Base-by-base conservation (phyloP, 352 stramenopile genomes). In the Pythium folliculosum region DNA sequence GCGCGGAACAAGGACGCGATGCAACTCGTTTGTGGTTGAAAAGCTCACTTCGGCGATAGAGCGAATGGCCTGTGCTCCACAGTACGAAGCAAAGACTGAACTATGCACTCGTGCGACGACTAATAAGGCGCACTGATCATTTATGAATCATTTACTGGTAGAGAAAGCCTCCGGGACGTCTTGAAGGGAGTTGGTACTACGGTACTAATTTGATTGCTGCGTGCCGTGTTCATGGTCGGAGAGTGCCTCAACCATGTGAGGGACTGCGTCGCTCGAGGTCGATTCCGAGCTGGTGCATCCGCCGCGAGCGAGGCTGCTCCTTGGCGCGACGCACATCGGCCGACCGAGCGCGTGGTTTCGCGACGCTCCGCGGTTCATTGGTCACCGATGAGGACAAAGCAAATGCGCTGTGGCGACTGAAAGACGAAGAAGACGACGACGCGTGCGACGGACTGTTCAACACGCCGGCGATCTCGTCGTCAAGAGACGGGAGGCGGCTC, bases 381-480 rank as follows among this genome's bases (percentile, higher is more conserved):
- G 51, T 37, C 7, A n/a, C 10, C 8, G 55, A 43, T n/a, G 55
- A 62, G 4, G 17, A 6, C 16, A n/a, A 45, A 7, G 56, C n/a
- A 43, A 45, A 45, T 4, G 43, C 40, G 17, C 32, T 32, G 30
- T 57, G 35, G 8, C 47, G 55, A 55, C 44, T 22, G 17, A 55
- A 37, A 5, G 52, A 30, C 10, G 54, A 47, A 17, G 57, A 52
- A 1, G 13, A 10, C 12, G 38, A 61, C 4, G 54, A 57, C 25
- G 27, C 19, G 32, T 59, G 60, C 5, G 62, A 69, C 23, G 62
- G 62, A 51, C 62, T 69, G 62, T 69, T 69, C 44, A 69, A 52
- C 30, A 70, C 55, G 48, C 63, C 63, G 25, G 63, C 55, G 37
- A 70, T 64, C 2, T 64, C 63, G 47, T 70, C 63, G 38, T 70